Evolutionary conservation across 148 eudicot species (phyloP).

Genomic region (Heliosperma pusillum): DNA sequence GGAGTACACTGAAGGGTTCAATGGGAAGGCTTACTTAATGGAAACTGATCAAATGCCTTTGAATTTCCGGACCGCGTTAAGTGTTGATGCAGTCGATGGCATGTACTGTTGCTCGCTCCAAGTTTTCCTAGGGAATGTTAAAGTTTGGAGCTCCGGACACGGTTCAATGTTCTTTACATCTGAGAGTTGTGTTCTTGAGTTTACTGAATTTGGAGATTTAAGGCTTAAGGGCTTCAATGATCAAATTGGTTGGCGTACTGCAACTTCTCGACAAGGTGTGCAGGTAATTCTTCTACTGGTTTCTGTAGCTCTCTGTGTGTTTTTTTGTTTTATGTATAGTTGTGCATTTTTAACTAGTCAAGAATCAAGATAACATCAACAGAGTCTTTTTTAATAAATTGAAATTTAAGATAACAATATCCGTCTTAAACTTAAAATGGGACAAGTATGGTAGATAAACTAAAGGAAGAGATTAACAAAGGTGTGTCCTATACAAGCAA

Average conservation of each 20-base stretch:
- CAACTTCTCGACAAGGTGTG: constrained; percentile 84
- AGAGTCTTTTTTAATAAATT: too few species aligned
- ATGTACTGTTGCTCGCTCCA: constrained; percentile 68
- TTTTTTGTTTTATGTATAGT: too few species aligned
- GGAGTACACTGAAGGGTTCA: constrained; percentile 49
- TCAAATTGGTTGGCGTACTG: constrained; percentile 72
- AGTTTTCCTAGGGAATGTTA: constrained; percentile 66
- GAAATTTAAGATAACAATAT: too few species aligned
- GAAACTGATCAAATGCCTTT: constrained; percentile 50
- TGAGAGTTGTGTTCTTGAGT: constrained; percentile 65
- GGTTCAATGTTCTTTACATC: constrained; percentile 47
- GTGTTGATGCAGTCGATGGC: constrained; percentile 50
- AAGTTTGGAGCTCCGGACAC: constrained; percentile 89
- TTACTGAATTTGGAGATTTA: constrained; percentile 62
- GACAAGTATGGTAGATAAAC: too few species aligned
- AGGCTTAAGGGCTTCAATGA: constrained; percentile 49
- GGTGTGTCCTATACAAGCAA: too few species aligned
- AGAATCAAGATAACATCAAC: too few species aligned
- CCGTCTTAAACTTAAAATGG: too few species aligned
- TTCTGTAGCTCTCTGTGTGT: too few species aligned
- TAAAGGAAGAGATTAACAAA: too few species aligned
- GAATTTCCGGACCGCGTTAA: constrained; percentile 56
- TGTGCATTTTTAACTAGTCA: too few species aligned
- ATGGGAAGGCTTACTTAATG: constrained; percentile 72
- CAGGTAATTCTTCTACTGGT: constrained; percentile 44